Evolutionary conservation across 2,329 filamentous ascomycete species (phyloP), one percentile per base, ranked within the genome.

Genomic region (Emergomyces africanus): DNA sequence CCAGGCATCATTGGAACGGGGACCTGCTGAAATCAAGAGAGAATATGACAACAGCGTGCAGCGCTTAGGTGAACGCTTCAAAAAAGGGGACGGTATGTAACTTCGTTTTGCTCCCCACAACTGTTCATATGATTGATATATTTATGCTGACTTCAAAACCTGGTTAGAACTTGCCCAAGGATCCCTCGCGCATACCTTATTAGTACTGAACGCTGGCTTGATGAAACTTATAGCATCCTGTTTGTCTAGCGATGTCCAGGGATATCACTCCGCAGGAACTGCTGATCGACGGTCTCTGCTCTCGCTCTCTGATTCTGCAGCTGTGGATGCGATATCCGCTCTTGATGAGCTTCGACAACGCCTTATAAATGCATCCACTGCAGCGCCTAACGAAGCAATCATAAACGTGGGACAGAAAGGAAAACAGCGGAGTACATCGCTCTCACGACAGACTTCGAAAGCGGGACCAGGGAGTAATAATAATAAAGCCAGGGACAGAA

Each of bases 341-440:
- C 44, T 57, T 23, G 55, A 57, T 49, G 55, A 57, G 15, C 55
- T 57, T 23, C 55, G 55, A 46, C 55, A 57, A 33, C 55, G 55
- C 41, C 42, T 57, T 15, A n/a, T 57, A 42, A 57, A 14, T 37
- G 41, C 41, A 23, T 57, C 55, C 20, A 49, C 55, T 5, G 18
- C 55, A 37, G 18, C 18, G 25, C 55, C 55, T 48, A 37, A 48
- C 14, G 8, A 42, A 35, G 20, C n/a, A 33, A 30, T 57, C 18
- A 49, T 35, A 30, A 6, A 28, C n/a, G 12, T 9, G n/a, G 25
- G 15, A 15, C 53, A 55, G 39, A 55, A 44, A 30, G 37, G 20
- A 14, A 28, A 9, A 28, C 41, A 28, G 20, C 41, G 55, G 25
- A 49, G 25, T 37, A 57, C 42, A 57, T 57, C 55, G 23, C 25